Evolutionary conservation across 208 protist genomes (phyloP), one percentile per base, ranked within the genome.

Genomic region (Acanthamoeba sp.): DNA sequence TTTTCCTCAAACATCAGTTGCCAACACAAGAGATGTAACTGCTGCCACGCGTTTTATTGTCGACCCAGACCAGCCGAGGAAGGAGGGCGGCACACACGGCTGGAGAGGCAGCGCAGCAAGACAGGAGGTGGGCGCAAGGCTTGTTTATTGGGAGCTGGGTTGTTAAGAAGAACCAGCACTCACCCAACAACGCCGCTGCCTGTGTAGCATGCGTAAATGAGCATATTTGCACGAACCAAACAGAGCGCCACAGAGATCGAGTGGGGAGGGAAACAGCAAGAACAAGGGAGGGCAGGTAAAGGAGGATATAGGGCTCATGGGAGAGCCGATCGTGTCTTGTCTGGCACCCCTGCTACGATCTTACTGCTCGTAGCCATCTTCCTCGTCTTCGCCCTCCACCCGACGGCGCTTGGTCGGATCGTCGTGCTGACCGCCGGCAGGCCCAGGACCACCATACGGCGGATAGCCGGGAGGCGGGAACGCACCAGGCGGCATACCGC

Each of bases 31-130:
- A 52, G 57, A 64, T 64, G 57, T 7, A 64, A n/a, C 24, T 0
- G 55, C 10, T 69, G 62, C 62, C 62, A 69, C 62, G 62, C 62
- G 62, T 69, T 69, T 69, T 69, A 24, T 36, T 69, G 62, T 16
- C 62, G 62, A 69, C 62, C 6, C n/a, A 69, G 48, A 52, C n/a
- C n/a, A n/a, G n/a, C n/a, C n/a, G 45, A 48, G 3, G 45, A 48
- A 48, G 45, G 45, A n/a, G n/a, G n/a, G n/a, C n/a, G n/a, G n/a
- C n/a, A n/a, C n/a, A n/a, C n/a, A n/a, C n/a, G n/a, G n/a, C n/a
- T n/a, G n/a, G n/a, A n/a, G n/a, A n/a, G n/a, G n/a, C n/a, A n/a
- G n/a, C n/a, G n/a, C n/a, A n/a, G n/a, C n/a, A n/a, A n/a, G n/a
- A 50, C 45, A 50, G 18, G 45, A 52, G 20, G 48, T 12, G 20